Conservation (phyloP, 2,329 filamentous ascomycete genomes). For the Sporothrix euskadiensis region DNA sequence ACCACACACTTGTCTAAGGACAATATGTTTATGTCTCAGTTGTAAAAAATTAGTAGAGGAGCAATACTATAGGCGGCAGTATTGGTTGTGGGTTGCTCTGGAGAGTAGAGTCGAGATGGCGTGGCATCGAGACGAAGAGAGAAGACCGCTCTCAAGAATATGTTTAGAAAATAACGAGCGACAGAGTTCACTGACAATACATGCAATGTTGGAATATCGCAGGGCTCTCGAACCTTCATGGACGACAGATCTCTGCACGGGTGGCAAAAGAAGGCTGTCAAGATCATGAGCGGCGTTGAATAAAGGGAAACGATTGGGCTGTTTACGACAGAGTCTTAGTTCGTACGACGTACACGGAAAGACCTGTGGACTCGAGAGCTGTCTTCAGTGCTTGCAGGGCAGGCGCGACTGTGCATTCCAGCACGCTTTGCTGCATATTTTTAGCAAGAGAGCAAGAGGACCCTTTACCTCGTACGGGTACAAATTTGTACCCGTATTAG, state of each 20-base stretch:
- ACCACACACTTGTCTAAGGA: not conserved
- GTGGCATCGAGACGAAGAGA: not conserved
- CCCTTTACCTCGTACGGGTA: too few relatives aligned
- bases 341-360: not conserved
- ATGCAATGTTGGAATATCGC: not conserved
- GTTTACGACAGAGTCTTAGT: conserved; percentile 22
- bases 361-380: not conserved
- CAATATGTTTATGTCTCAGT: not conserved
- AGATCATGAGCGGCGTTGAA: not conserved
- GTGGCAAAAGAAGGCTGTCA: conserved; percentile 2
- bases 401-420: not conserved
- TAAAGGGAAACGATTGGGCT: conserved; percentile 20
- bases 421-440: conserved; percentile 18
- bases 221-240: not conserved
- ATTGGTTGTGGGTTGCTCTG: not conserved
- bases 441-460: not conserved
- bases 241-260: not conserved
- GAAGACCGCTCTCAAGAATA: not conserved
- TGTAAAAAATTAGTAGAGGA: not conserved
- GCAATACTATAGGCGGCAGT: too few relatives aligned
- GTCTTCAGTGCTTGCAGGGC: too few relatives aligned
- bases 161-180: not conserved
- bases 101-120: not conserved
- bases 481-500: not conserved
- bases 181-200: not conserved